Conservation (phyloP, 495 filamentous ascomycete species). For the Aspergillus indologenus region DNA sequence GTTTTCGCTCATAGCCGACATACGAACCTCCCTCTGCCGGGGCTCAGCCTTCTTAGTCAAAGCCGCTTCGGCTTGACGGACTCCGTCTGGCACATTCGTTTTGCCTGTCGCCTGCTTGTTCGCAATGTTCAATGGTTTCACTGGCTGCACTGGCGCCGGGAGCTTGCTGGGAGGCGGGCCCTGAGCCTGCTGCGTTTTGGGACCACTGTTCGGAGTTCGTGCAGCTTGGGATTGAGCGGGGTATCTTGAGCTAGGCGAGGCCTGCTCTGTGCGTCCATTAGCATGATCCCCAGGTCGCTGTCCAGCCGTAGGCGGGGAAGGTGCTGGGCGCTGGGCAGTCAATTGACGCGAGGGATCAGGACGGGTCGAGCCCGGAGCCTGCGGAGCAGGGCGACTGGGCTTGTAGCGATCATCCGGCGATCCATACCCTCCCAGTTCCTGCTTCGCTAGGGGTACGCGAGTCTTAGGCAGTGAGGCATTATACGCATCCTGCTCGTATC, state of each 20-base stretch:
- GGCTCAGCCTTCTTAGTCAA: conserved; percentile 71
- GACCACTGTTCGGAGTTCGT: conserved; percentile 37
- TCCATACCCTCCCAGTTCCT: conserved; percentile 74
- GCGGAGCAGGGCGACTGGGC: conserved; percentile 64
- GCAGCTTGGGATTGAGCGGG: conserved; percentile 30
- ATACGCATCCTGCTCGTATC: conserved; percentile 76
- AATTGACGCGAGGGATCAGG: conserved; percentile 43
- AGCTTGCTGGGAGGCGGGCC: conserved; percentile 50
- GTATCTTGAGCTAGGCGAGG: conserved; percentile 36
- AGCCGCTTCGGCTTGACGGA: conserved; percentile 79
- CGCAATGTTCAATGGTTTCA: conserved; percentile 90
- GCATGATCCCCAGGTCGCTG: conserved; percentile 24
- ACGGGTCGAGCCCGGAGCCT: conserved; percentile 47
- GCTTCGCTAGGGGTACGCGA: conserved; percentile 74
- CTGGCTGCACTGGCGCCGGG: conserved; percentile 62
- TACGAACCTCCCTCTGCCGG: conserved; percentile 85
- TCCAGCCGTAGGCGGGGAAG: conserved; percentile 49
- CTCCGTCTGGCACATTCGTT: conserved; percentile 52
- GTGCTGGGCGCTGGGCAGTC: conserved; percentile 56
- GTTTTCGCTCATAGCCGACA: conserved; percentile 94
- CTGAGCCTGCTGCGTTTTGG: conserved; percentile 34
- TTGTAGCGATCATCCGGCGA: conserved; percentile 69
- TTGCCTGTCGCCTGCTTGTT: conserved; percentile 61
- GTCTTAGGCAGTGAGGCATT: conserved; percentile 81
- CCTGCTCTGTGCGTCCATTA: conserved; percentile 26